Evolutionary conservation across 108 stramenopile species (phyloP), one percentile per base, ranked within the genome.

Genomic region (Cyclostephanos tholiformis): DNA sequence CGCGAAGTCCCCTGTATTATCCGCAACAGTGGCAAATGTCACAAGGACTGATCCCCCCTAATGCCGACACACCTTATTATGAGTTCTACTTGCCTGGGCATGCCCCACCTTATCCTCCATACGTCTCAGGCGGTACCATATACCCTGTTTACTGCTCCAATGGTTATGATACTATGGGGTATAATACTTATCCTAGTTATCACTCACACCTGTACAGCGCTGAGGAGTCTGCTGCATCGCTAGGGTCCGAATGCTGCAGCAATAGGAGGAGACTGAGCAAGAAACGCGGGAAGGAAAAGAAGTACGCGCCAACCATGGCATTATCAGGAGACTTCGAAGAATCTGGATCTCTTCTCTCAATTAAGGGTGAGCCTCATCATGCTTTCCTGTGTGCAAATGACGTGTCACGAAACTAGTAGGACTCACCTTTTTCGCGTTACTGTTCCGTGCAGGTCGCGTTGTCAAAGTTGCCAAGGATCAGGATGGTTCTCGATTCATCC

Each of bases 401-500:
- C 56, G 26, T 26, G 27, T 57, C 11, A 4, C 11, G 6, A 25
- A 57, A 53, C 12, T 12, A 41, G 9, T 8, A 12, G 12, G 41
- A 41, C 41, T 12, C 41, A 41, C 41, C 41, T n/a, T 41, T 41
- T 41, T 8, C 41, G 41, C 41, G 41, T 41, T 41, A 41, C 41
- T 12, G 41, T 41, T 41, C 41, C 39, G 43, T 58, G 1, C 23
- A 52, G 88, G 87, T 11, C 82, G 87, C 26, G 86, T 96, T 14
- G 87, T 91, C 22, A 83, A 87, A 67, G 84, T 93, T 67, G 94
- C 95, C 67, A 93, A 95, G 56, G 97, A 98, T 73, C 97, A 96
- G 76, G 95, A 98, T 82, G 97, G 97, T 14, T 96, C 95, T 29
- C 86, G 96, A 19, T 97, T 96, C 79, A 89, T 98, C 67, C 97